Evolutionary conservation across 768 basidiomycete genomes (phyloP), one percentile per base, ranked within the genome.

Genomic region (Cyclocybe aegerita): DNA sequence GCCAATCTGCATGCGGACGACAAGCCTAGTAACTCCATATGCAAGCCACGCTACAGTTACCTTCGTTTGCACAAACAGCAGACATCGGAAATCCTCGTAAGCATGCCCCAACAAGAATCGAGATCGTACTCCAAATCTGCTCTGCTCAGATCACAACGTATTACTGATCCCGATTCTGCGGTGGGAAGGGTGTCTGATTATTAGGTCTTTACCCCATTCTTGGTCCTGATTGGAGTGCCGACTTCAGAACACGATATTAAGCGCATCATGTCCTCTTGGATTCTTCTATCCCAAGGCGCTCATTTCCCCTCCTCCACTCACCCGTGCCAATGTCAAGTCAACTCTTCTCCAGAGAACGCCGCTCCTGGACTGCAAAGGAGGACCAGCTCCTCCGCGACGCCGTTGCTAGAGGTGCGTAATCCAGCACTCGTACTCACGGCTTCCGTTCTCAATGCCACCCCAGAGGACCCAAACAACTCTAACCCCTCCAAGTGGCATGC

Each of bases 401-500:
- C 29, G 79, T 81, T 9, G 66, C 72, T 53, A 70, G 67, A 67
- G 79, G 79, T 80, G 39, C 15, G 61, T 49, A 32, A 23, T 50
- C 2, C 49, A 43, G 41, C 33, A 9, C 16, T 46, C 17, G 37
- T 36, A 29, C 30, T 50, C 48, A 17, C 31, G 43, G 34, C 17
- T 40, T 31, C 49, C 48, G 43, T 52, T 54, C 52, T 60, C 23
- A 56, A n/a, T 52, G 17, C 43, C 39, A n/a, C 49, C 55, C 31
- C 60, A 83, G 81, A 82, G 73, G 80, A 81, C 59, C 77, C 80
- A 45, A 73, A 77, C 42, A 76, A 78, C 58, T 65, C 76, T 23
- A 80, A 78, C 52, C 81, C 81, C 15, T 79, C 80, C 43, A 82
- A 81, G 54, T 83, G 81, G 81, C 78, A 80, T 63, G 79, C 78